Conservation (phyloP, 257 asterid species). For the Leonotis leonurus region DNA sequence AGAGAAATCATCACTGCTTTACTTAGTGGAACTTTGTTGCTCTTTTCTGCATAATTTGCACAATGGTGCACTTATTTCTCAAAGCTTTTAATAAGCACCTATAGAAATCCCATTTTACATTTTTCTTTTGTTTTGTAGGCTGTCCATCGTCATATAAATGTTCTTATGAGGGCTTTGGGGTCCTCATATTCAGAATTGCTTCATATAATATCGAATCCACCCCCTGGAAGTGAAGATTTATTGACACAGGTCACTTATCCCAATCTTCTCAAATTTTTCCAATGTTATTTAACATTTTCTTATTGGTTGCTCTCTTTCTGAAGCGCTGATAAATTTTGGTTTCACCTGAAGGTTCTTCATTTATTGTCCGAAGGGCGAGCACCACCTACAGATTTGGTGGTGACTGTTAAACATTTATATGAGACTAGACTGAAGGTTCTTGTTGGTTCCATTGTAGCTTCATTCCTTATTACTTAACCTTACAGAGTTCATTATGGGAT, state of each 20-base stretch:
- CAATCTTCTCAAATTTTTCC: constrained; percentile 5
- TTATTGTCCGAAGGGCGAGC: constrained; percentile 75
- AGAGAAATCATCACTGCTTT: not conserved
- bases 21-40: not conserved
- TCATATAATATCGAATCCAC: constrained; percentile 77
- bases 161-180: constrained; percentile 69
- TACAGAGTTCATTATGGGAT: constrained; percentile 17
- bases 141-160: constrained; percentile 81
- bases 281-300: constrained; percentile 3
- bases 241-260: constrained; percentile 57
- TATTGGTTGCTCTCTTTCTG: constrained; percentile 20
- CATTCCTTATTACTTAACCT: constrained; percentile 7
- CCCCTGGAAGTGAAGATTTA: constrained; percentile 84
- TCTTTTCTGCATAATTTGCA: not conserved
- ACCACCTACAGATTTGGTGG: constrained; percentile 72
- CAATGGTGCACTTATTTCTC: constrained; percentile 4
- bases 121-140: constrained; percentile 42
- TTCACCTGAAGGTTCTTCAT: constrained; percentile 58
- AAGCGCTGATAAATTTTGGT: constrained; percentile 19
- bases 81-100: not conserved
- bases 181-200: constrained; percentile 68
- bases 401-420: constrained; percentile 67
- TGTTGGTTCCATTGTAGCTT: not conserved
- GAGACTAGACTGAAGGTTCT: constrained; percentile 83
- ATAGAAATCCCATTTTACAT: constrained; percentile 3